Percentiles rank a stretch among this genome's conserved stretches.
Conservation (phyloP, 2,329 filamentous ascomycete genomes). For the Pestalotiopsis sp. region DNA sequence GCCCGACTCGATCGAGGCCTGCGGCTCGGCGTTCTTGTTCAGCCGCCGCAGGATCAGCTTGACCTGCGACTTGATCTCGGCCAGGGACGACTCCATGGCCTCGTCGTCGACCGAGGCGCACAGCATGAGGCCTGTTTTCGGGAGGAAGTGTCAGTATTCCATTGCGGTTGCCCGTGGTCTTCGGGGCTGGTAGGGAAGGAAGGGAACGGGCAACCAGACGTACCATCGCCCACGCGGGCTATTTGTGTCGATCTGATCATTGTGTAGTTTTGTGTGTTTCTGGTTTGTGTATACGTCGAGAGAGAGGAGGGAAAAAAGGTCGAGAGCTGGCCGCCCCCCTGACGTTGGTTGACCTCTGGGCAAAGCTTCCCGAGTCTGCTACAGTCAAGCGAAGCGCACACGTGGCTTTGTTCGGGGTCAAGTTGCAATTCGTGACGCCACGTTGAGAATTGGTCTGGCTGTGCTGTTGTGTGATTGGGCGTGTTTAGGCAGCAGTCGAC, state of each 20-base stretch:
- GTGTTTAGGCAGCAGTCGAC: not conserved
- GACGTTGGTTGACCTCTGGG: no score
- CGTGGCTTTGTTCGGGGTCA: slow-evolving; percentile 12
- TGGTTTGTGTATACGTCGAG: not conserved
- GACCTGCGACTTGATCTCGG: slow-evolving; percentile 86
- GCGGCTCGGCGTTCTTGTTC: slow-evolving; percentile 83
- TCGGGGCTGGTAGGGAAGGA: slow-evolving; percentile 6
- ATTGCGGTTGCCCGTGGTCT: no score
- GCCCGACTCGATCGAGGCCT: slow-evolving; percentile 88
- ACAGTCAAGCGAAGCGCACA: slow-evolving; percentile 6
- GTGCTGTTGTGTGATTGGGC: not conserved
- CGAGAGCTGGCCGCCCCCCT: not conserved
- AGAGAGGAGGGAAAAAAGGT: not conserved
- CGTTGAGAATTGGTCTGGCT: not conserved
- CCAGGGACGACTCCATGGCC: slow-evolving; percentile 73
- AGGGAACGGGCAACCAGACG: slow-evolving; percentile 15
- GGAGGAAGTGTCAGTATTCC: slow-evolving; percentile 1
- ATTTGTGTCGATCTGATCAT: slow-evolving; percentile 97
- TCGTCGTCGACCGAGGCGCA: slow-evolving; percentile 94
- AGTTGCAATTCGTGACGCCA: not conserved
- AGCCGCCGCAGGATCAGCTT: slow-evolving; percentile 88
- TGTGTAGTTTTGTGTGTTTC: slow-evolving; percentile 13
- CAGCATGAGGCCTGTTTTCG: slow-evolving; percentile 76
- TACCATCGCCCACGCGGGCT: slow-evolving; percentile 81
- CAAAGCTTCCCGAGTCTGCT: not conserved